Base-by-base conservation (phyloP, 2,329 filamentous ascomycete genomes). In the Nothophoma quercina region DNA sequence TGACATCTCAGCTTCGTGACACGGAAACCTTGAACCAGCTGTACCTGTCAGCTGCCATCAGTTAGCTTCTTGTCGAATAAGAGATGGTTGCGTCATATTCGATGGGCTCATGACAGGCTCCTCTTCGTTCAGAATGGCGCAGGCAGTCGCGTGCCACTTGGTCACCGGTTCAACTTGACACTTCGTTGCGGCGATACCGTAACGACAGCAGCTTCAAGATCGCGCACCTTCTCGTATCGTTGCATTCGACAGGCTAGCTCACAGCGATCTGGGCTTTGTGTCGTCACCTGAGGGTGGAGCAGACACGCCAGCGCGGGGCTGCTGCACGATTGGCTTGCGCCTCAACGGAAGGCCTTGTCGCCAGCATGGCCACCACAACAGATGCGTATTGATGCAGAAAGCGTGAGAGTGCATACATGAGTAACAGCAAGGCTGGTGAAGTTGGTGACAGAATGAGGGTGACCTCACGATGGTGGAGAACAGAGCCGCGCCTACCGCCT, bases 251-350 rank as follows among this genome's bases (percentile, higher is more conserved):
- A 39, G 21, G 32, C 33, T 38, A 43, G 43, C 32, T 26, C n/a
- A 33, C 22, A 35, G 13, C 34, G 33, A 44, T 39, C 43, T 47
- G 39, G 39, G 41, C 15, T 39, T 25, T 19, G 28, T 29, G 21
- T 39, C 34, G 43, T 51, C 41, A 51, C 38, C 40, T 51, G 50
- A 53, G 38, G 30, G 50, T 38, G 50, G 43, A 53, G 43, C 38
- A 39, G 16, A 48, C 21, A 28, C 38, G 36, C 38, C 40, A 39
- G 26, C 32, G 50, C 39, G 50, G 50, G 50, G 50, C 39, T 47
- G 26, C 30, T 43, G 43, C 28, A 39, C 32, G 8, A 43, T 39
- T 34, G 38, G 43, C 43, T 42, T 15, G 18, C 39, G 26, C 50
- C 38, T 39, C 50, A 38, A 53, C 18, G 38, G 22, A 48, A 43